A percentile compares a stretch with the other conserved stretches of the same genome.
Conservation (phyloP, 2,329 filamentous ascomycete genomes). For the Fusarium sp. region DNA sequence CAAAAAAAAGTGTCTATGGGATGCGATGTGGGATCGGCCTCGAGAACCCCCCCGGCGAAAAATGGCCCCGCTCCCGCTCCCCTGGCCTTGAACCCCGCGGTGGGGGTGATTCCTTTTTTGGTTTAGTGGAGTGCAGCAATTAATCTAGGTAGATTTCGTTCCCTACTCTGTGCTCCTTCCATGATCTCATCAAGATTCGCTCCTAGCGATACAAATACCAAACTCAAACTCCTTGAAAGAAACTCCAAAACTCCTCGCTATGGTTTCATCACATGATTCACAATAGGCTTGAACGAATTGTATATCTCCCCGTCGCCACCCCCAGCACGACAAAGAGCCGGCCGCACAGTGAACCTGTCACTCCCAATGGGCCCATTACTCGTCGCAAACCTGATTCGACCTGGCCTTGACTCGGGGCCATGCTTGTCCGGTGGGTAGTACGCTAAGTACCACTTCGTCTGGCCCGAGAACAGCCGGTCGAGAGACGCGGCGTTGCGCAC, state of each 20-base stretch:
- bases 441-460: not conserved
- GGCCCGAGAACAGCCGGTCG: not conserved
- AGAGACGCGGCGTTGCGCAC: not conserved
- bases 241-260: not conserved
- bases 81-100: not conserved
- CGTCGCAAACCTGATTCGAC: not conserved
- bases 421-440: not conserved
- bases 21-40: conserved; percentile 17
- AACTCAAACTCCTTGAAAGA: not conserved
- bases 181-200: not conserved
- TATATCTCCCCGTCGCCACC: not conserved
- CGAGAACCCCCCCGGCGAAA: conserved; percentile 24
- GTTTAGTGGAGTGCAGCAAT: not conserved
- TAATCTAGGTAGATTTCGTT: not conserved
- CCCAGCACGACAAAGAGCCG: not conserved
- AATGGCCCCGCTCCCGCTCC: conserved; percentile 37
- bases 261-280: not conserved
- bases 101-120: not conserved
- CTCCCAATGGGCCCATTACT: not conserved
- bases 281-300: not conserved
- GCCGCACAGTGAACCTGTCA: not conserved
- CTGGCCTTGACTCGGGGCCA: not conserved
- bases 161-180: not conserved
- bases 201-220: not conserved
- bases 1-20: conserved; percentile 31